Evolutionary conservation across 2,329 filamentous ascomycete species (phyloP).

Genomic region (Ciborinia camelliae): DNA sequence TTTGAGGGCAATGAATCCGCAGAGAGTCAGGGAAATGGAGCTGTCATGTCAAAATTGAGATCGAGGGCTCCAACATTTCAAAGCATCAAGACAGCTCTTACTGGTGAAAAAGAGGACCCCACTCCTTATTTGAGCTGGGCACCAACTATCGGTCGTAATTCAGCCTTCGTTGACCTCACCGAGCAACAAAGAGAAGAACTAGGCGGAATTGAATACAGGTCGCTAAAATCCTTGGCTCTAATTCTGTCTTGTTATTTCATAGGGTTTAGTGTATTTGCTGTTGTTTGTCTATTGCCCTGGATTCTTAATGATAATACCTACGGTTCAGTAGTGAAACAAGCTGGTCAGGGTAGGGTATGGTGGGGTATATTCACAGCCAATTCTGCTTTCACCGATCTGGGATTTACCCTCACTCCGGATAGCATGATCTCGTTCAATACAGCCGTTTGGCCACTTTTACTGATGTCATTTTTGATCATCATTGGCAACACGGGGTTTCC

Average conservation of each 20-base stretch:
- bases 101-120: slow-evolving; percentile 46
- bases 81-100: slow-evolving; percentile 50
- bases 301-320: slow-evolving; percentile 65
- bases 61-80: slow-evolving; percentile 48
- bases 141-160: slow-evolving; percentile 89
- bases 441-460: slow-evolving; percentile 70
- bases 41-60: slow-evolving; percentile 16
- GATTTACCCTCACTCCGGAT: slow-evolving; percentile 85
- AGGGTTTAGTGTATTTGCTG: slow-evolving; percentile 74
- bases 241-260: slow-evolving; percentile 79
- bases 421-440: slow-evolving; percentile 88
- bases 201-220: slow-evolving; percentile 93
- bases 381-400: slow-evolving; percentile 92
- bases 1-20: slow-evolving; percentile 36
- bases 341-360: slow-evolving; percentile 69
- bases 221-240: slow-evolving; percentile 77
- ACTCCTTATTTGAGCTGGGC: slow-evolving; percentile 94
- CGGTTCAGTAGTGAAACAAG: slow-evolving; percentile 58
- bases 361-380: slow-evolving; percentile 89
- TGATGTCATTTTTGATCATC: slow-evolving; percentile 83
- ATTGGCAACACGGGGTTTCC: slow-evolving; percentile 96
- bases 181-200: slow-evolving; percentile 92
- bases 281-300: slow-evolving; percentile 75
- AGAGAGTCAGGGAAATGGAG: slow-evolving; percentile 35
- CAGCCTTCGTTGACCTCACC: slow-evolving; percentile 81